Conservation (phyloP, 1,284 basidiomycete genomes). For the Apiotrichum porosum region DNA sequence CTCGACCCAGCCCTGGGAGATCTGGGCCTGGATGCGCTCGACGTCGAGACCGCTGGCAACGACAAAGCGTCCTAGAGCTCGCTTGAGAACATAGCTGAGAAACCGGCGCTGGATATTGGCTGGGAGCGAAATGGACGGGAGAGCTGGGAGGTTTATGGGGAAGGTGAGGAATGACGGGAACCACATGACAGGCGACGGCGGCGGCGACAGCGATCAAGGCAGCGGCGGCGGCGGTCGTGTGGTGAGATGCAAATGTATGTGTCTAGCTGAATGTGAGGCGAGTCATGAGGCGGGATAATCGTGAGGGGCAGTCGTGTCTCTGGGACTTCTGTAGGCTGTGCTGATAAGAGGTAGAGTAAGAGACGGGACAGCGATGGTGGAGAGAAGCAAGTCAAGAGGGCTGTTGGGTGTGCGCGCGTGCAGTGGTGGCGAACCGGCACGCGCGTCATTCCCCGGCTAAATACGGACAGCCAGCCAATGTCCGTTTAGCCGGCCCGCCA, state of each 20-base stretch:
- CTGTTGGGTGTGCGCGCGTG: no score
- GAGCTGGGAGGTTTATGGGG: constrained; percentile 30
- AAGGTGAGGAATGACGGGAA: constrained; percentile 37
- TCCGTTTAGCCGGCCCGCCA: no score
- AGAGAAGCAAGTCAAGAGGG: no score
- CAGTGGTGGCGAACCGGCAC: no score
- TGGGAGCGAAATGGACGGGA: constrained; percentile 58
- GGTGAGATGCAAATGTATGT: background rate
- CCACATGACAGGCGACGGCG: constrained; percentile 38
- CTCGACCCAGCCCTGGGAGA: constrained; percentile 81
- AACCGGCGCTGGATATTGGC: constrained; percentile 81
- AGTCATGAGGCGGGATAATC: background rate
- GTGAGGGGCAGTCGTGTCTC: background rate
- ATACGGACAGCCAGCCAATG: no score
- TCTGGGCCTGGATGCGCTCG: constrained; percentile 83
- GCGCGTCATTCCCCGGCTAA: no score
- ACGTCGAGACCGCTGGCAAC: constrained; percentile 82
- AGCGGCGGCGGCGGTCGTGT: background rate
- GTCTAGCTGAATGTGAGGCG: background rate
- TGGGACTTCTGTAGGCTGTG: no score
- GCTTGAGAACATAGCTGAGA: constrained; percentile 80
- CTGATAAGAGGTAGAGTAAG: no score
- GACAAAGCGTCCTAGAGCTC: constrained; percentile 76
- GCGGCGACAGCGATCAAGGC: background rate
- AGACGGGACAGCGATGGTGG: no score